Percentiles rank a stretch among this genome's conserved stretches.
phyloP scores from a whole-genome alignment of 129 eudicot species.

The Flaveria trinervia region DNA sequence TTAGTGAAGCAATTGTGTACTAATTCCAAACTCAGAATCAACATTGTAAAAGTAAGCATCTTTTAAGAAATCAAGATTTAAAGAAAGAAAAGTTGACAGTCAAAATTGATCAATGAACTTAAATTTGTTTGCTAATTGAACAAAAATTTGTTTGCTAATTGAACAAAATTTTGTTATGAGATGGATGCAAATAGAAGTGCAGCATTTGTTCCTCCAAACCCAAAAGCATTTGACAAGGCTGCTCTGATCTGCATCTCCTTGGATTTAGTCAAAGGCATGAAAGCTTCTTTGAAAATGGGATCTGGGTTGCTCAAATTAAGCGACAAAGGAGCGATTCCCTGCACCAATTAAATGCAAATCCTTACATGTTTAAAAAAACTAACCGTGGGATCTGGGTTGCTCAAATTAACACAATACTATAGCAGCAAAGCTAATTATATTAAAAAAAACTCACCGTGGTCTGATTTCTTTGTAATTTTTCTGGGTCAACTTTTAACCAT shows the following conservation, averaged over 20 bases:
- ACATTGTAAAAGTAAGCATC: constrained; percentile 9
- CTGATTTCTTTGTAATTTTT: background rate
- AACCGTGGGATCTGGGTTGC: too few relatives aligned
- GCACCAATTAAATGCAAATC: constrained; percentile 29
- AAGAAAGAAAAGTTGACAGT: constrained; percentile 15
- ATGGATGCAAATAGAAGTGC: constrained; percentile 67
- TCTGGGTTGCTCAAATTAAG: constrained; percentile 75
- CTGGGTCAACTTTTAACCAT: background rate
- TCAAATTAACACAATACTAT: background rate
- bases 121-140: background rate
- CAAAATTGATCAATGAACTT: constrained; percentile 23
- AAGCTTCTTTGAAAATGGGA: constrained; percentile 58
- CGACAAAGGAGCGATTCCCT: constrained; percentile 88
- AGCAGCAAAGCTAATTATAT: background rate
- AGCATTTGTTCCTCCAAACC: constrained; percentile 95
- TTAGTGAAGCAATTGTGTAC: constrained; percentile 20
- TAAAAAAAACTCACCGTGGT: background rate
- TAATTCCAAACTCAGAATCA: background rate
- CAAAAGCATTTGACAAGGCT: constrained; percentile 89
- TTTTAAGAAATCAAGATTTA: constrained; percentile 22
- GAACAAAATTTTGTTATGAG: constrained; percentile 18
- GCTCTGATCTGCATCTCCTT: constrained; percentile 65
- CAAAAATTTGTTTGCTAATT: constrained; percentile 4
- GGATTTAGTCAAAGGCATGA: constrained; percentile 74
- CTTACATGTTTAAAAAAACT: too few relatives aligned